Evolutionary conservation across 1,284 basidiomycete species (phyloP), one percentile per base, ranked within the genome.

Genomic region (Schizophyllum amplum): DNA sequence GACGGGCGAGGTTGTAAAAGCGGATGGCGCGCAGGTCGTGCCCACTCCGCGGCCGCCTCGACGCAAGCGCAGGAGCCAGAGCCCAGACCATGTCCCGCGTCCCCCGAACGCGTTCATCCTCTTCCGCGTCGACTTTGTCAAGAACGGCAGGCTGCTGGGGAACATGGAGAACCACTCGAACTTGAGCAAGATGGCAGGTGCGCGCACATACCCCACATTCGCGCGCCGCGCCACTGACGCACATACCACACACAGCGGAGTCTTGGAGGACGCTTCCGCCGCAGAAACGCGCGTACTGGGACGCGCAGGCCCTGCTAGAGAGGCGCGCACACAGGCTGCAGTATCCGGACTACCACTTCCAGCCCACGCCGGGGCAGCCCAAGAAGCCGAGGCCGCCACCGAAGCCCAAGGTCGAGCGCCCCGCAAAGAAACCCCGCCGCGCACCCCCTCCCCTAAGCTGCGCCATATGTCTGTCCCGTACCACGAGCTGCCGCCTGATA

Each of bases 21-120:
- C 33, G 33, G 33, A 42, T 17, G 33, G 33, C 33, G 17, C 33
- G 33, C 33, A 42, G 33, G 33, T 42, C 33, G 33, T 42, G 17
- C 7, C 33, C 2, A 2, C 11, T 9, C 33, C 33, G 4, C 33
- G 33, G 33, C 13, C 11, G 33, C 33, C 33, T 17, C 33, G 33
- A 9, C 33, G 33, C 33, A 42, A 9, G 33, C 33, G 33, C 33
- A 22, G 20, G 21, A 50, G 11, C 48, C 15, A 22, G 15, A 20
- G 21, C 24, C 7, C 46, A 1, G 7, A 54, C 2, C 61, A 59
- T 54, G 60, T 62, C 55, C 61, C 60, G 24, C 61, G 61, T 57
- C 61, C 61, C 22, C 59, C 61, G 27, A 62, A 62, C 59, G 61
- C 61, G 25, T 62, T 62, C 55, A 62, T 62, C 61, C 61, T 62